phyloP scores from a whole-genome alignment of 1,284 basidiomycete genomes.

The Leccinum pseudoinsigne region DNA sequence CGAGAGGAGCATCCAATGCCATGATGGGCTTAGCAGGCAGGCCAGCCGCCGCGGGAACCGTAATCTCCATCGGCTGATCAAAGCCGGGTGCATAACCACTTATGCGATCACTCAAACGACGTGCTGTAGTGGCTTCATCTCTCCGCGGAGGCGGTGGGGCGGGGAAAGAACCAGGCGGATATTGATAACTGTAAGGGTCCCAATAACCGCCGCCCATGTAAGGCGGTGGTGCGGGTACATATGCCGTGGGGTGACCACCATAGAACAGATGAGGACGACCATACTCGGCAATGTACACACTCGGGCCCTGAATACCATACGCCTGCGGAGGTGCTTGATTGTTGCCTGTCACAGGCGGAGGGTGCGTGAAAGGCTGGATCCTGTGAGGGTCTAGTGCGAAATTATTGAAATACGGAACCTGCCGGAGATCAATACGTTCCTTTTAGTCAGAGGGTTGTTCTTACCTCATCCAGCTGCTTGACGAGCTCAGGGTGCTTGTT shows the following conservation, averaged over 20 bases:
- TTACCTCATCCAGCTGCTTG: conserved; percentile 74
- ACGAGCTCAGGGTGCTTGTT: conserved; percentile 87
- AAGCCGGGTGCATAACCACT: conserved; percentile 63
- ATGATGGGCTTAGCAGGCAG: conserved; percentile 74
- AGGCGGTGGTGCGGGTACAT: conserved; percentile 43
- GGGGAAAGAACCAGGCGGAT: conserved; percentile 35
- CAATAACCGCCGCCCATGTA: conserved; percentile 51
- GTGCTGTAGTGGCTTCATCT: conserved; percentile 54
- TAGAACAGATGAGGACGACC: conserved; percentile 45
- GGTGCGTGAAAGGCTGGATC: conserved; percentile 82
- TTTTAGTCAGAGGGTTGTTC: conserved; percentile 18
- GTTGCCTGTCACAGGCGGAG: conserved; percentile 61
- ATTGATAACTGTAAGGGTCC: conserved; percentile 52
- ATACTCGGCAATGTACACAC: conserved; percentile 48
- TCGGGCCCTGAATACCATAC: conserved; percentile 67
- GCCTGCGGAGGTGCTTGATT: conserved; percentile 76
- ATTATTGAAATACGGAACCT: conserved; percentile 90
- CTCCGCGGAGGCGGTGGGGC: conserved; percentile 46
- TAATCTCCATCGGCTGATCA: conserved; percentile 45
- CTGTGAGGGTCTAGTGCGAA: conserved; percentile 92
- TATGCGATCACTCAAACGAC: conserved; percentile 74
- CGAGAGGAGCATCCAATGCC: conserved; percentile 57
- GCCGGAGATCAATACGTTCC: conserved; percentile 25
- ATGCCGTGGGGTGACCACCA: conserved; percentile 41
- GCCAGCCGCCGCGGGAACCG: conserved; percentile 63